Conservation (phyloP, 371 early-diverging fungal species). For the Rhizopus sp. region DNA sequence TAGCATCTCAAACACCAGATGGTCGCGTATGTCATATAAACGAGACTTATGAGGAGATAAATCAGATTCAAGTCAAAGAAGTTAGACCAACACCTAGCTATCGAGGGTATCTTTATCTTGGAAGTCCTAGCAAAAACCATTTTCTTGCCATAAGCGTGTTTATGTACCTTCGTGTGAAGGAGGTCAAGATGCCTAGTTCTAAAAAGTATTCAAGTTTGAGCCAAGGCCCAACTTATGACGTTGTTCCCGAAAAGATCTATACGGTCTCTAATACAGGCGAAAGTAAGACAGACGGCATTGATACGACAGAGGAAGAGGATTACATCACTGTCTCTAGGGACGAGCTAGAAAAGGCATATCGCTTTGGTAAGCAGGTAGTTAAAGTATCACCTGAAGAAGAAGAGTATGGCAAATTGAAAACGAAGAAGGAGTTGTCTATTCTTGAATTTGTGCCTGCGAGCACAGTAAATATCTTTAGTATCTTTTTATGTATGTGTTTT, state of each 20-base stretch:
- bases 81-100: constrained; percentile 61
- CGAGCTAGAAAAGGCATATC: constrained; percentile 64
- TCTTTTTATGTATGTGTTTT: neutral
- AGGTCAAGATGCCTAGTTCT: constrained; percentile 48
- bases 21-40: constrained; percentile 35
- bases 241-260: constrained; percentile 50
- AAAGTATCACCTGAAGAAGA: constrained; percentile 64
- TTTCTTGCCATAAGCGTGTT: constrained; percentile 54
- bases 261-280: constrained; percentile 9
- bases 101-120: constrained; percentile 57
- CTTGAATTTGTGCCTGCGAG: constrained; percentile 54
- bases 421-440: constrained; percentile 61
- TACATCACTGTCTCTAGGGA: constrained; percentile 41
- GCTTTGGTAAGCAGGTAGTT: constrained; percentile 70
- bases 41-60: constrained; percentile 54
- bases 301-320: constrained; percentile 12
- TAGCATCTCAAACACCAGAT: constrained; percentile 17
- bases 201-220: constrained; percentile 67
- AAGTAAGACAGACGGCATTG: constrained; percentile 20
- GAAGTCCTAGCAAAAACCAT: constrained; percentile 42
- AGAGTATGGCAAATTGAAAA: constrained; percentile 55
- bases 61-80: constrained; percentile 50
- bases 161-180: constrained; percentile 61
- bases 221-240: constrained; percentile 46
- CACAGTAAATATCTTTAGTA: constrained; percentile 24